Conservation (phyloP, 805 yeast species). For the Candida ulmi region DNA sequence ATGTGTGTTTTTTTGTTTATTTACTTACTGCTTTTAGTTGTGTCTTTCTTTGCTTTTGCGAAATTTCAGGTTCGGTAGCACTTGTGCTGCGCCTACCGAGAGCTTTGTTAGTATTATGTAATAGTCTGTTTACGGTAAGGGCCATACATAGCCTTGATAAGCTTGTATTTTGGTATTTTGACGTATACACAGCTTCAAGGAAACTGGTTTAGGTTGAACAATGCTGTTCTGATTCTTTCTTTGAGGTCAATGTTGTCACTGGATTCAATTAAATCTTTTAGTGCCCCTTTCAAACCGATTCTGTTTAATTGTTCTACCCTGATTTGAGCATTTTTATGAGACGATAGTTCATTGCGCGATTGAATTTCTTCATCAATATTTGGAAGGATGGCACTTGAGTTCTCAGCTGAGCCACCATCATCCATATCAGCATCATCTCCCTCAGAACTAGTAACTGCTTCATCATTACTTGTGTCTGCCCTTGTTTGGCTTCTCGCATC, state of each 20-base stretch:
- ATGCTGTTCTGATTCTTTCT: conserved; percentile 44
- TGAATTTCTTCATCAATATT: not conserved
- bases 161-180: too few relatives aligned
- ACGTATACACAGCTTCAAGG: too few relatives aligned
- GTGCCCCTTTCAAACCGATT: conserved; percentile 36
- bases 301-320: conserved; percentile 33
- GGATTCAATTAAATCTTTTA: conserved; percentile 25
- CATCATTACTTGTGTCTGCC: not conserved
- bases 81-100: too few relatives aligned
- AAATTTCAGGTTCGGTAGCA: too few relatives aligned
- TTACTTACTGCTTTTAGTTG: not conserved
- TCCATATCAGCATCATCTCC: not conserved
- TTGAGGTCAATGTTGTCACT: conserved; percentile 35
- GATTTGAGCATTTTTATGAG: conserved; percentile 10
- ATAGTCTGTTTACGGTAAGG: too few relatives aligned
- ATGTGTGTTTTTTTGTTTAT: too few relatives aligned
- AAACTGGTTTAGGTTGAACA: conserved; percentile 26
- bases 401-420: not conserved
- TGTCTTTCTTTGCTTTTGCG: not conserved
- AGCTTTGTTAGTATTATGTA: too few relatives aligned
- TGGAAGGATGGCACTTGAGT: not conserved
- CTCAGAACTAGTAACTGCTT: not conserved
- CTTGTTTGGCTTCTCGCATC: conserved; percentile 1
- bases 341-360: not conserved
- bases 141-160: too few relatives aligned